Percentiles rank a stretch among this genome's conserved stretches.
These are phyloP conservation scores for Alternaria brassicae DNA, from an alignment of 2,329 filamentous ascomycete species.

Conservation along the genomic window DNA sequence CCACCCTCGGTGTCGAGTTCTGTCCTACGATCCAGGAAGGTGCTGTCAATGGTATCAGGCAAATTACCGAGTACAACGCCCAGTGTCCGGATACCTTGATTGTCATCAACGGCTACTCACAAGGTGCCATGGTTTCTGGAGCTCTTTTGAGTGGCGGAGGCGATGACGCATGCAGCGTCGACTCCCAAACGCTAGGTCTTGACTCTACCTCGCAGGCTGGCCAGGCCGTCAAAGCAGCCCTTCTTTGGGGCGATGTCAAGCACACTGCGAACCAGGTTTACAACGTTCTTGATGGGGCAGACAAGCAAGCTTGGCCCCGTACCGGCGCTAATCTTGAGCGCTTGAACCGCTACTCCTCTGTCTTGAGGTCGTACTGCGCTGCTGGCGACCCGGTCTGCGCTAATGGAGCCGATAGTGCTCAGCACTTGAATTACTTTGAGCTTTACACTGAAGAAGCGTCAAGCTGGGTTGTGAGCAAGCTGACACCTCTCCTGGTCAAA, in stretches of 20 bases:
- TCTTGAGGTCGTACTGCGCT: slow-evolving; percentile 14
- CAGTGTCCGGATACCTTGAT: slow-evolving; percentile 9
- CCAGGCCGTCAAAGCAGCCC: slow-evolving; percentile 10
- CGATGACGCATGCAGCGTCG: slow-evolving; percentile 10
- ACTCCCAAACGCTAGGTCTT: slow-evolving; percentile 4
- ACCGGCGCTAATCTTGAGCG: slow-evolving; percentile 10
- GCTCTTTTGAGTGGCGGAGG: slow-evolving; percentile 11
- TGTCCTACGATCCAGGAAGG: slow-evolving; percentile 14
- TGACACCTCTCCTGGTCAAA: slow-evolving; percentile 9
- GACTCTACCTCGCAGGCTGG: slow-evolving; percentile 4
- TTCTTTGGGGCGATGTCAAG: slow-evolving; percentile 14
- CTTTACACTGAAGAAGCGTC: slow-evolving; percentile 12
- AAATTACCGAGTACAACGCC: slow-evolving; percentile 16
- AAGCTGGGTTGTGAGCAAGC: slow-evolving; percentile 10
- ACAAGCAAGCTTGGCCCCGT: slow-evolving; percentile 12
- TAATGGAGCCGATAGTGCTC: background rate
- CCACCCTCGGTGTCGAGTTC: slow-evolving; percentile 3
- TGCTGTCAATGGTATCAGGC: slow-evolving; percentile 10
- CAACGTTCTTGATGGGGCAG: slow-evolving; percentile 15
- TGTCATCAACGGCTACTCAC: slow-evolving; percentile 13
- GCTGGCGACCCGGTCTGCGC: slow-evolving; percentile 10
- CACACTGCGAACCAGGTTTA: slow-evolving; percentile 13
- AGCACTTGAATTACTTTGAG: slow-evolving; percentile 15
- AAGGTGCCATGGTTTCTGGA: slow-evolving; percentile 12
- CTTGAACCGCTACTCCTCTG: slow-evolving; percentile 3